These are phyloP conservation scores for Cercospora beticola DNA, from an alignment of 2,329 filamentous ascomycete genomes.

Conservation along the genomic window DNA sequence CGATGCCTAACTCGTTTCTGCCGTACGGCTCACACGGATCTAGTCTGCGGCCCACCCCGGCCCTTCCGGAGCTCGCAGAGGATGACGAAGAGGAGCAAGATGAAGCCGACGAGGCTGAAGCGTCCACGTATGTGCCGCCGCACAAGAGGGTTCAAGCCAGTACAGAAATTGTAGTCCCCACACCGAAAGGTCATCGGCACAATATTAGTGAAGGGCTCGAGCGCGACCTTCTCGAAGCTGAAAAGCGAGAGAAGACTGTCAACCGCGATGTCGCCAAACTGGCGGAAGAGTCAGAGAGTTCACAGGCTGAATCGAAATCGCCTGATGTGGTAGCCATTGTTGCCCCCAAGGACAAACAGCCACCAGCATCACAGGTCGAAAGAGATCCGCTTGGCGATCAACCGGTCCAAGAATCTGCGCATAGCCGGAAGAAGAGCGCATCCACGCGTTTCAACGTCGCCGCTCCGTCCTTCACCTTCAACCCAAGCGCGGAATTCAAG, in stretches of 20 bases:
- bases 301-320: constrained; percentile 4
- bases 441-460: constrained; percentile 79
- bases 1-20: constrained; percentile 29
- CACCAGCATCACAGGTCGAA: constrained; percentile 18
- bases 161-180: constrained; percentile 59
- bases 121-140: constrained; percentile 34
- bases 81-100: constrained; percentile 62
- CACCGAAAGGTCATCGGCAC: constrained; percentile 63
- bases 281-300: constrained; percentile 26
- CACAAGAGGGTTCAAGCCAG: constrained; percentile 35
- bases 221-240: constrained; percentile 79
- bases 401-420: constrained; percentile 69
- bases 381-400: constrained; percentile 28
- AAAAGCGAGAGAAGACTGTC: constrained; percentile 61
- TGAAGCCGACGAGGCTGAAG: constrained; percentile 30
- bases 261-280: constrained; percentile 28
- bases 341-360: constrained; percentile 16
- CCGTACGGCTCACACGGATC: constrained; percentile 30
- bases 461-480: constrained; percentile 85
- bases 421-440: constrained; percentile 44
- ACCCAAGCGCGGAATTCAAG: constrained; percentile 55
- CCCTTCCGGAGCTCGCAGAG: constrained; percentile 70
- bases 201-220: constrained; percentile 77
- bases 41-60: constrained; percentile 48
- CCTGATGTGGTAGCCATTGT: background rate